Base-by-base conservation (phyloP, 2,329 filamentous ascomycete species). In the Diaporthe australafricana region DNA sequence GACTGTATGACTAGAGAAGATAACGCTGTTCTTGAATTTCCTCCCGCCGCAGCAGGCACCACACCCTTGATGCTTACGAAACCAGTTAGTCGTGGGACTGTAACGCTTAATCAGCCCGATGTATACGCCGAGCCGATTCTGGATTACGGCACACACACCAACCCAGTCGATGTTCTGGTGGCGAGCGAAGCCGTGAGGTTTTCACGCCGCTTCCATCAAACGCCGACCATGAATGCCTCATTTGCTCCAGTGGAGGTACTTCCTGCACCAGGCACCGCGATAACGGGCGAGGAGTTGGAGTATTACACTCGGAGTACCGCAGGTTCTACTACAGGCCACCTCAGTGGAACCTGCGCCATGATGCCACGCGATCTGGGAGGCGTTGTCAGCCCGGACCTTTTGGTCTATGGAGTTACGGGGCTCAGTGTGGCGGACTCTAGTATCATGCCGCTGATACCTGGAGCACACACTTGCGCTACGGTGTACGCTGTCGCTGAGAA, bases 351-450 rank as follows among this genome's bases (percentile, higher is more conserved):
- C 4, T 57, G 53, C 32, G 22, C 53, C 32, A 57, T 57, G 53
- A 40, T 57, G 32, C 53, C 32, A n/a, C 53, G 32, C 9, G 32
- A 57, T 20, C 1, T 57, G 1, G 53, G 53, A 25, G 53, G 53
- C 12, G 53, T 57, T 22, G 53, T 57, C 5, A 40, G 53, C 32
- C 53, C 53, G 2, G 53, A 57, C 14, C 53, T 57, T 40, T 20
- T 57, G 53, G 53, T 57, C 6, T 40, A 40, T 57, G 20, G 53
- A 9, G 67, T 72, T 20, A 32, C 40, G 17, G 66, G 56, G 40
- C 25, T 72, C 38, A 69, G 50, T 8, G n/a, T 72, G 7, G 70
- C 69, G 48, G 70, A 72, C 45, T 56, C 71, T 7, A 70, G 66
- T 53, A 16, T 72, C n/a, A 55, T 72, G 42, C 67, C 71, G 14